These are phyloP conservation scores for Lecanicillium sp. DNA, from an alignment of 2,329 filamentous ascomycete genomes.

Conservation along the genomic window DNA sequence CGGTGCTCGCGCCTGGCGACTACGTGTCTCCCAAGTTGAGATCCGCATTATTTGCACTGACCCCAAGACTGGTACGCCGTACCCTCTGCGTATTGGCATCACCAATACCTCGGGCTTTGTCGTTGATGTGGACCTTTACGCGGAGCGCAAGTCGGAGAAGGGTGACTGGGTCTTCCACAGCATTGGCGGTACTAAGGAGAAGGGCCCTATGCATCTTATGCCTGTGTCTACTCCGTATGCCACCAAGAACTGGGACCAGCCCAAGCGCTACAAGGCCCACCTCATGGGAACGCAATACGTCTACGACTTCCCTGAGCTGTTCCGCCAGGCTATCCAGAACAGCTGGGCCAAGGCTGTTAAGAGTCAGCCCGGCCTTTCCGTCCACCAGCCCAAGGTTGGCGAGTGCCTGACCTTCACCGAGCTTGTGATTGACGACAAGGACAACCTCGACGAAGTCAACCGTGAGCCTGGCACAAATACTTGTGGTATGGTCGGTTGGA, in stretches of 20 bases:
- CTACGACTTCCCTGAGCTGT: conserved; percentile 98
- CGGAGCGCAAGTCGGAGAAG: conserved; percentile 96
- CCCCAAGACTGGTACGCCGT: conserved; percentile 71
- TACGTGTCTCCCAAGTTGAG: conserved; percentile 94
- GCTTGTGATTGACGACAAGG: conserved; percentile 88
- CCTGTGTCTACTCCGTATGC: conserved; percentile 88
- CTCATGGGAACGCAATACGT: conserved; percentile 99
- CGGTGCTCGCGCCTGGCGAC: conserved; percentile 87
- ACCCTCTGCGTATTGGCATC: conserved; percentile 91
- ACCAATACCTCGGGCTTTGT: conserved; percentile 98
- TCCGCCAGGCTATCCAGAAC: conserved; percentile 96
- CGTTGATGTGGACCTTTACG: conserved; percentile 95
- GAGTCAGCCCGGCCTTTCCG: conserved; percentile 64
- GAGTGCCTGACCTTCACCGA: conserved; percentile 93
- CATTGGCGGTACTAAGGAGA: conserved; percentile 90
- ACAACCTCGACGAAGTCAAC: conserved; percentile 86
- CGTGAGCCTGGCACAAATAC: conserved; percentile 92
- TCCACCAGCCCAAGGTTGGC: conserved; percentile 76
- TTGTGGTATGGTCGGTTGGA: conserved; percentile 98
- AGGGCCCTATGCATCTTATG: conserved; percentile 89
- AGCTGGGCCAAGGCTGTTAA: conserved; percentile 74
- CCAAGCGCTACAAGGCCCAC: conserved; percentile 98
- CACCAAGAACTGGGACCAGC: conserved; percentile 97
- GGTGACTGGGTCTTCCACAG: conserved; percentile 98
- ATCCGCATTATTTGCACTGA: conserved; percentile 98